Evolutionary conservation across 345 rosid species (phyloP).

Genomic region (Iberis pinnata): DNA sequence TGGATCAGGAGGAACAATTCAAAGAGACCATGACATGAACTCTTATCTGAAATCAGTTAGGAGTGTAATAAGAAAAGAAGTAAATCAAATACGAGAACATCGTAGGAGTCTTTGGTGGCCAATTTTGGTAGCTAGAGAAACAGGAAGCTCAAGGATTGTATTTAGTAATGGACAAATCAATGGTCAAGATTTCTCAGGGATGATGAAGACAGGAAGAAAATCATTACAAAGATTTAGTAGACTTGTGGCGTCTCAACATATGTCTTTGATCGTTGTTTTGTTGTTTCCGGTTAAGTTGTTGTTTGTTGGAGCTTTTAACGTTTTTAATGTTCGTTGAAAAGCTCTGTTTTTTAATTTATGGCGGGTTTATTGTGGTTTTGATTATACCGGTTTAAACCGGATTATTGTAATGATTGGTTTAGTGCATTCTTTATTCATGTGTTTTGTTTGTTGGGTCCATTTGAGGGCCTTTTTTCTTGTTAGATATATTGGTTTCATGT

Average conservation of each 20-base stretch:
- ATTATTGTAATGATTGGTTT: constrained; percentile 16
- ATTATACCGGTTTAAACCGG: constrained; percentile 15
- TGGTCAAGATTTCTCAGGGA: constrained; percentile 50
- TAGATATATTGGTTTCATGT: constrained; percentile 9
- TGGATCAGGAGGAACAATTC: constrained; percentile 67
- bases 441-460: constrained; percentile 9
- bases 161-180: constrained; percentile 32
- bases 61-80: constrained; percentile 56
- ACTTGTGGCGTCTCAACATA: constrained; percentile 69
- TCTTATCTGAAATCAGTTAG: constrained; percentile 58
- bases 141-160: constrained; percentile 28
- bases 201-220: constrained; percentile 55
- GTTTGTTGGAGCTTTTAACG: constrained; percentile 46
- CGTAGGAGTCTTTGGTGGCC: constrained; percentile 69
- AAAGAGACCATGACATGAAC: constrained; percentile 76
- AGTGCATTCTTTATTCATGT: constrained; percentile 26
- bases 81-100: constrained; percentile 49
- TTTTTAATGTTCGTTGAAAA: constrained; percentile 33
- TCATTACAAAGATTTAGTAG: constrained; percentile 59
- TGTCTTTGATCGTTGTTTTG: constrained; percentile 70
- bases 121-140: constrained; percentile 29
- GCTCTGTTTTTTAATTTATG: neutral
- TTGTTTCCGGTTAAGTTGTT: constrained; percentile 62
- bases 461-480: neutral
- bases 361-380: constrained; percentile 15